Percentiles rank a stretch among this genome's conserved stretches.
phyloP scores from a whole-genome alignment of 2,329 filamentous ascomycete genomes.

The Neophaeococcomyces mojaviensis region DNA sequence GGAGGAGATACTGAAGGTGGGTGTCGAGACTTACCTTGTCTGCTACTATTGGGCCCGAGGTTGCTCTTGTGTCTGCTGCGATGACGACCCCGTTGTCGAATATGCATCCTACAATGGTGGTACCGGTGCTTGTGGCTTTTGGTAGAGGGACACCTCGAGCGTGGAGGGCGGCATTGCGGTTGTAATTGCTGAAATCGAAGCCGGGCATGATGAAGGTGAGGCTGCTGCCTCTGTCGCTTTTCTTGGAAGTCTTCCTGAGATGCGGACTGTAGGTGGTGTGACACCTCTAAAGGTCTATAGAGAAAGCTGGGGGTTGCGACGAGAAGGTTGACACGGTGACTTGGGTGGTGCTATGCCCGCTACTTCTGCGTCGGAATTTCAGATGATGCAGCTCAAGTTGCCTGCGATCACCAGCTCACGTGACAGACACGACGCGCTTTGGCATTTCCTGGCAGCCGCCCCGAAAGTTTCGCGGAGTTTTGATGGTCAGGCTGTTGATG shows the following conservation, averaged over 20 bases:
- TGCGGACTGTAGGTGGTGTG: background rate
- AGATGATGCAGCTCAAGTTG: conserved; percentile 4
- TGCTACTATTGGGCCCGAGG: conserved; percentile 93
- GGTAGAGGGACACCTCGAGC: conserved; percentile 88
- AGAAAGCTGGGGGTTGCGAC: too few relatives aligned
- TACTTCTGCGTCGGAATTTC: background rate
- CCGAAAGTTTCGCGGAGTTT: background rate
- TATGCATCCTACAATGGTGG: conserved; percentile 96
- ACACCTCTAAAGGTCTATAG: too few relatives aligned
- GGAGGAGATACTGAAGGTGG: background rate
- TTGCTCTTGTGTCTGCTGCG: conserved; percentile 95
- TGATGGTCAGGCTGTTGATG: background rate
- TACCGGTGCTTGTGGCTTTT: conserved; percentile 97
- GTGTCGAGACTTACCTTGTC: conserved; percentile 61
- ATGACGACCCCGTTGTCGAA: conserved; percentile 97
- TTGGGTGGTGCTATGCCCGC: too few relatives aligned
- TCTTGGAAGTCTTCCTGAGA: too few relatives aligned
- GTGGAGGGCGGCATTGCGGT: conserved; percentile 94
- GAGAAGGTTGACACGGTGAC: too few relatives aligned
- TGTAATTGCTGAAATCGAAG: conserved; percentile 99
- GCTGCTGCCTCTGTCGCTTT: background rate
- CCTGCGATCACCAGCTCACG: background rate
- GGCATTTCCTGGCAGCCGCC: background rate
- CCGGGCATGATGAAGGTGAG: conserved; percentile 62
- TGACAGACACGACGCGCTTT: background rate